phyloP scores from a whole-genome alignment of 1,284 basidiomycete species.

The Melanopsichium pennsylvanicum region DNA sequence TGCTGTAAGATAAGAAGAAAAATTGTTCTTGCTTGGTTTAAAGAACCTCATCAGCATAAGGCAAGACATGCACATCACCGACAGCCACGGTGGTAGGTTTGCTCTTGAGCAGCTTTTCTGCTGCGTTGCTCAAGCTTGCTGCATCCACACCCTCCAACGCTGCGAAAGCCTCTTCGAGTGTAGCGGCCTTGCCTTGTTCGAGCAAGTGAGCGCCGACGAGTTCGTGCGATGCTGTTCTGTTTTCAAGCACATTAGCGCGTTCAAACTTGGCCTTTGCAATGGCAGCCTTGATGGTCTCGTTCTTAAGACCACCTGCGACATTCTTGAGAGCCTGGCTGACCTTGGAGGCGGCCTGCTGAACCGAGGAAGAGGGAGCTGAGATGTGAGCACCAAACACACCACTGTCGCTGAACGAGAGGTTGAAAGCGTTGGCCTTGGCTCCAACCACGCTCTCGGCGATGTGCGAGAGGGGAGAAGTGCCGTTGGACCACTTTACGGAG shows the following conservation, averaged over 20 bases:
- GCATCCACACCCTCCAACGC: conserved; percentile 57
- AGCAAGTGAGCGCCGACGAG: conserved; percentile 53
- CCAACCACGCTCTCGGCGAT: conserved; percentile 40
- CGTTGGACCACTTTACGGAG: conserved; percentile 63
- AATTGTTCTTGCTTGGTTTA: conserved; percentile 26
- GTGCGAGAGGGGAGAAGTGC: conserved; percentile 55
- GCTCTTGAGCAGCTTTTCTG: conserved; percentile 60
- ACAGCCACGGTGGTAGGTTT: conserved; percentile 63
- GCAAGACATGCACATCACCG: conserved; percentile 60
- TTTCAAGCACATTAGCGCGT: conserved; percentile 53
- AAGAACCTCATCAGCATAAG: conserved; percentile 63
- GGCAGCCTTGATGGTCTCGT: conserved; percentile 53
- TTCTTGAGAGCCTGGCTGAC: conserved; percentile 56
- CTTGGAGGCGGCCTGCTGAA: conserved; percentile 50
- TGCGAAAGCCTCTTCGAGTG: conserved; percentile 47
- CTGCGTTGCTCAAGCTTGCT: conserved; percentile 39
- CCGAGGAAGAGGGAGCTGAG: conserved; percentile 49
- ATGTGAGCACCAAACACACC: conserved; percentile 63
- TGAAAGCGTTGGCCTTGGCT: conserved; percentile 59
- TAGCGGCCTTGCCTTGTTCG: conserved; percentile 33
- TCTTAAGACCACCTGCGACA: conserved; percentile 49
- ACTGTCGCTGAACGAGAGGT: conserved; percentile 57
- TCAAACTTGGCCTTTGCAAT: conserved; percentile 64
- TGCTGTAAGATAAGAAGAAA: too few relatives aligned
- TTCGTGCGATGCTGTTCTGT: conserved; percentile 51